Conservation (phyloP, 306 rosid genomes). For the Cajanus cajan region DNA sequence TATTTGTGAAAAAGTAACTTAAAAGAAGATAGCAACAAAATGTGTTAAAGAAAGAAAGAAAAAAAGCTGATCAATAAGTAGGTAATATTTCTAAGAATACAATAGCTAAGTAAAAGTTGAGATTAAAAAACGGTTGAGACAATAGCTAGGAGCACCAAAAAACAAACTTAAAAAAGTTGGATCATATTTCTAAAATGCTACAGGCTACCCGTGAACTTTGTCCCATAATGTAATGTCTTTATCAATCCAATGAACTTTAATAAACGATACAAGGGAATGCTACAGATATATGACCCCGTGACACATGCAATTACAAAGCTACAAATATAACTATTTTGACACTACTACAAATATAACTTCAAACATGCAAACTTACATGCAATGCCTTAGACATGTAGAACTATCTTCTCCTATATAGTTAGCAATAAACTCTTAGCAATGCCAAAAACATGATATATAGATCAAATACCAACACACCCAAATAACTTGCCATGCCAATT, state of each 20-base stretch:
- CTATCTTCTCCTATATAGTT: constrained; percentile 26
- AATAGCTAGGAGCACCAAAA: no score
- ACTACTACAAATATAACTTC: background rate
- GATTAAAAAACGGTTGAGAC: no score
- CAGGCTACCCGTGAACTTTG: background rate
- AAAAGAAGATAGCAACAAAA: no score
- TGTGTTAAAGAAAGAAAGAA: no score
- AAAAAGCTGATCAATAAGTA: no score
- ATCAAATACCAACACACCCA: background rate
- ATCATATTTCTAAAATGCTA: background rate
- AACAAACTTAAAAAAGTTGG: background rate
- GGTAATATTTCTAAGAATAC: no score
- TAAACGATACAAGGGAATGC: constrained; percentile 15
- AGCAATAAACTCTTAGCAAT: constrained; percentile 29
- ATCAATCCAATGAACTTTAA: background rate
- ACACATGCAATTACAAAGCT: constrained; percentile 20
- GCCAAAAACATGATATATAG: constrained; percentile 18
- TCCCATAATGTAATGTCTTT: background rate
- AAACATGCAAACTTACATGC: background rate
- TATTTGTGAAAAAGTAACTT: no score
- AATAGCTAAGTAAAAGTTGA: no score
- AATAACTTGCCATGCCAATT: constrained; percentile 17
- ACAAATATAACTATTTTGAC: background rate
- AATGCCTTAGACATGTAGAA: constrained; percentile 23
- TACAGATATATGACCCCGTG: constrained; percentile 30